A percentile compares a stretch with the other conserved stretches of the same genome.
Evolutionary conservation across 2,329 filamentous ascomycete species (phyloP).

Genomic region (Torrubiellomyces zombiae): DNA sequence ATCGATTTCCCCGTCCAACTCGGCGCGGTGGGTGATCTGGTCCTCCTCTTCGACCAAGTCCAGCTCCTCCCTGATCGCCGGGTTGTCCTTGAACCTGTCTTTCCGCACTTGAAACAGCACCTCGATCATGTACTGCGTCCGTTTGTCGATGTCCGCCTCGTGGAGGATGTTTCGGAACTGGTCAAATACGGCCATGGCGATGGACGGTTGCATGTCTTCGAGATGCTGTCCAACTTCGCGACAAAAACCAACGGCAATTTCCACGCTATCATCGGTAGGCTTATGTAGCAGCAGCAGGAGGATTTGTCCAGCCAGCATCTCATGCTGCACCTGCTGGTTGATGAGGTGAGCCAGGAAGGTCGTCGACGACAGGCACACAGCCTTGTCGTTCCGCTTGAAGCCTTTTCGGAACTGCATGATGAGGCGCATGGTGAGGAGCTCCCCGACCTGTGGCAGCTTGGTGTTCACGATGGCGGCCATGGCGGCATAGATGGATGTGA

Average conservation of each 20-base stretch:
- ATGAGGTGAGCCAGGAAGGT: constrained; percentile 91
- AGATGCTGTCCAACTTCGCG: constrained; percentile 86
- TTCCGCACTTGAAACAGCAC: constrained; percentile 93
- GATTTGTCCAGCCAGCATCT: constrained; percentile 86
- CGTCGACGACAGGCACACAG: constrained; percentile 80
- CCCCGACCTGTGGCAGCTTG: constrained; percentile 86
- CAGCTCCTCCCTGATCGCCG: constrained; percentile 75
- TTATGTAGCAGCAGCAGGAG: constrained; percentile 83
- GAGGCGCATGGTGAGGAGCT: constrained; percentile 70
- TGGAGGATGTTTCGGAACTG: constrained; percentile 91
- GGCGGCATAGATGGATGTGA: constrained; percentile 89
- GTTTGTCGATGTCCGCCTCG: constrained; percentile 92
- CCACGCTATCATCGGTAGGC: constrained; percentile 91
- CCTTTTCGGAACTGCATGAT: constrained; percentile 90
- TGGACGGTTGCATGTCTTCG: constrained; percentile 84
- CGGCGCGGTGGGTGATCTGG: constrained; percentile 80
- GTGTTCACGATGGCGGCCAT: constrained; percentile 97
- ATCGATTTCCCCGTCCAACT: constrained; percentile 69
- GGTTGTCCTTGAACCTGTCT: constrained; percentile 92
- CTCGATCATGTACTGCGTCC: constrained; percentile 98
- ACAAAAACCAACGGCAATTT: constrained; percentile 89
- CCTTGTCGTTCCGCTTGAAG: constrained; percentile 92
- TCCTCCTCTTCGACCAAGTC: constrained; percentile 96
- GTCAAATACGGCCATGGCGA: constrained; percentile 82
- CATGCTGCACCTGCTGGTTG: constrained; percentile 90